Base-by-base conservation (phyloP, 2,329 filamentous ascomycete species). In the Sordariomycetes sp. region DNA sequence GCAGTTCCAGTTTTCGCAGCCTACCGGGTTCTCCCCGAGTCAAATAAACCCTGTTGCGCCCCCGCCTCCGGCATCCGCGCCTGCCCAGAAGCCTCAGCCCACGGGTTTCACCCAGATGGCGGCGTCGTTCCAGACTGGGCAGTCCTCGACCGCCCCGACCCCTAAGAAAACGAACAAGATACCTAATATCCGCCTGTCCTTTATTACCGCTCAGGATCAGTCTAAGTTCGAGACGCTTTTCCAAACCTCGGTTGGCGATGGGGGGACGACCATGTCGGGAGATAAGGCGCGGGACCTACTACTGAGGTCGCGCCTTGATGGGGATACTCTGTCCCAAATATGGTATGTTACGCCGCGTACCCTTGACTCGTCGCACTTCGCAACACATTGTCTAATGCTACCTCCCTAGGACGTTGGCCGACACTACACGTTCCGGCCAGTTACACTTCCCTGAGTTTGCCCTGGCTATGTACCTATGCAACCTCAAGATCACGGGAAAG, bases 361-460 rank as follows among this genome's bases (percentile, higher is more conserved):
- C 45, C 2, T 24, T 12, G 77, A 62, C 25, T 51, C 10, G 8
- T 51, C 20, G n/a, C 15, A 15, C 53, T n/a, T 17, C 15, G 2
- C 22, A 48, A 25, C 7, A 67, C 56, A 52, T 42, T 54, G 45
- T 12, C 17, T 63, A 50, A 50, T 20, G 3, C 20, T 50, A 20
- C n/a, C 20, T 12, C 24, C 56, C 15, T 39, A 92, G 88, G 90
- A 90, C 90, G 22, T 75, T 99, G 24, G 89, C 90, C 53, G 94
- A 99, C 72, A 96, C 94, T 10, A 99, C 94, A 53, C 92, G 95
- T 69, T 94, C 92, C 15, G 94, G 94, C 52, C 91, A 96, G 70
- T 81, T 99, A 35, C 87, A 96, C 67, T 99, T 99, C 68, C 94
- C 94, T 50, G 94, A 99, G 72, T 99, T 99, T 63, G 94, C 94